Conservation (phyloP, 352 stramenopile species). For the Globisporangium okanoganense region DNA sequence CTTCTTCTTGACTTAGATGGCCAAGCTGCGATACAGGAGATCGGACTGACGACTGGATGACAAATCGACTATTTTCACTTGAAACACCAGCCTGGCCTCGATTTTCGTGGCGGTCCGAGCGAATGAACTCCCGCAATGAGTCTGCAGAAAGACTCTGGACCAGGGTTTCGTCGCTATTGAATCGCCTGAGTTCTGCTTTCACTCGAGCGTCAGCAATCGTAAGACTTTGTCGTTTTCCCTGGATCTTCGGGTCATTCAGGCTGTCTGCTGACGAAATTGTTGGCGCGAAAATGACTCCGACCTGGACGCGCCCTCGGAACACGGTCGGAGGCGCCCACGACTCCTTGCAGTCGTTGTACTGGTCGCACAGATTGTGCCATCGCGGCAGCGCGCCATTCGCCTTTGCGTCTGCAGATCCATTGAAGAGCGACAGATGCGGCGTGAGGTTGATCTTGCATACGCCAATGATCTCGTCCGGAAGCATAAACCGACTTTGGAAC, state of each 20-base stretch:
- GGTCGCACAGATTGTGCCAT: conserved; percentile 85
- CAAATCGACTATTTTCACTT: conserved; percentile 20
- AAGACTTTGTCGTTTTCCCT: conserved; percentile 33
- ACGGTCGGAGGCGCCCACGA: conserved; percentile 82
- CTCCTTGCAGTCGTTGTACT: conserved; percentile 85
- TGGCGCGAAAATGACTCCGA: conserved; percentile 75
- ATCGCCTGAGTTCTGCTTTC: conserved; percentile 23
- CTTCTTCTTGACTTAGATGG: background rate
- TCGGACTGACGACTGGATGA: conserved; percentile 18
- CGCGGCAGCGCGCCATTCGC: conserved; percentile 72
- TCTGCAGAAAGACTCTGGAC: conserved; percentile 55
- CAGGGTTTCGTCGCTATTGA: conserved; percentile 37
- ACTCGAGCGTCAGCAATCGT: background rate
- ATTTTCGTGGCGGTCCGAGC: conserved; percentile 31
- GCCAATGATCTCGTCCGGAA: conserved; percentile 68
- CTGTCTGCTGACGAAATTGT: conserved; percentile 49
- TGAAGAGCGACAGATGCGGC: conserved; percentile 75
- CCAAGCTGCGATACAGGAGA: background rate
- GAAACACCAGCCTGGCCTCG: conserved; percentile 22
- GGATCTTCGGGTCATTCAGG: conserved; percentile 41
- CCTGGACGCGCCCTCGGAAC: conserved; percentile 72
- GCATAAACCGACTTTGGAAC: conserved; percentile 84
- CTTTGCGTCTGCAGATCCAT: conserved; percentile 75
- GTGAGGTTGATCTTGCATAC: conserved; percentile 86
- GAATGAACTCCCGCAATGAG: conserved; percentile 52